Conservation (phyloP, 2,329 filamentous ascomycete genomes). For the Scedosporium dehoogii region DNA sequence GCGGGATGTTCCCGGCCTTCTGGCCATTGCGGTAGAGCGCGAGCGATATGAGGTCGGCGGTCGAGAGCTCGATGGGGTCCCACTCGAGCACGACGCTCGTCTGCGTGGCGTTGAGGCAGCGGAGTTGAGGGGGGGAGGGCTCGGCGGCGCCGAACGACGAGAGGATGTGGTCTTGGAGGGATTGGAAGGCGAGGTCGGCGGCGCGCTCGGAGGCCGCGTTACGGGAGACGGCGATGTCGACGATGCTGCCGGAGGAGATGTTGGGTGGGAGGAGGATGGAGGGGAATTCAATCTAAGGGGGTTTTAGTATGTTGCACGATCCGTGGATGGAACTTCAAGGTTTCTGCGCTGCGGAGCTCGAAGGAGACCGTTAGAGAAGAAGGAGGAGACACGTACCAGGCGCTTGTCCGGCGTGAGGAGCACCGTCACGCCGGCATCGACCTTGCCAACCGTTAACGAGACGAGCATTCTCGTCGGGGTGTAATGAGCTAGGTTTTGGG, state of each 20-base stretch:
- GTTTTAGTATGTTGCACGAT: background rate
- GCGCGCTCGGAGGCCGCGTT: conserved; percentile 71
- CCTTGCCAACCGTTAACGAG: conserved; percentile 96
- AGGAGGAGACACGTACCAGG: conserved; percentile 46
- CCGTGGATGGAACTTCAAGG: too few relatives aligned
- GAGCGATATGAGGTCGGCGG: conserved; percentile 80
- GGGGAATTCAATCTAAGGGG: conserved; percentile 83
- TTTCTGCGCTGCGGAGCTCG: too few relatives aligned
- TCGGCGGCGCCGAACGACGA: conserved; percentile 73
- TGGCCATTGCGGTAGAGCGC: conserved; percentile 91
- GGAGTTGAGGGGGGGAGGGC: conserved; percentile 67
- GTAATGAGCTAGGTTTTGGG: background rate
- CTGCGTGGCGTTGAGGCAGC: conserved; percentile 94
- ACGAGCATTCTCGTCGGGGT: conserved; percentile 60
- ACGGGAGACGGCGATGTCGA: conserved; percentile 90
- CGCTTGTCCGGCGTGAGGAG: conserved; percentile 94
- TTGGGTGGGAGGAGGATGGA: conserved; percentile 93
- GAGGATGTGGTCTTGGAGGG: conserved; percentile 84
- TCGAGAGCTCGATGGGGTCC: conserved; percentile 90
- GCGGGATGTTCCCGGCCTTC: conserved; percentile 91
- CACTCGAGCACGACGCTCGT: conserved; percentile 98
- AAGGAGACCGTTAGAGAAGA: background rate
- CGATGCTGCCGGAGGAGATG: conserved; percentile 92
- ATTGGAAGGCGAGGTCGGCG: conserved; percentile 65
- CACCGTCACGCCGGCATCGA: conserved; percentile 96